Evolutionary conservation across 495 filamentous ascomycete genomes (phyloP).

Genomic region (Aspergillus baeticus): DNA sequence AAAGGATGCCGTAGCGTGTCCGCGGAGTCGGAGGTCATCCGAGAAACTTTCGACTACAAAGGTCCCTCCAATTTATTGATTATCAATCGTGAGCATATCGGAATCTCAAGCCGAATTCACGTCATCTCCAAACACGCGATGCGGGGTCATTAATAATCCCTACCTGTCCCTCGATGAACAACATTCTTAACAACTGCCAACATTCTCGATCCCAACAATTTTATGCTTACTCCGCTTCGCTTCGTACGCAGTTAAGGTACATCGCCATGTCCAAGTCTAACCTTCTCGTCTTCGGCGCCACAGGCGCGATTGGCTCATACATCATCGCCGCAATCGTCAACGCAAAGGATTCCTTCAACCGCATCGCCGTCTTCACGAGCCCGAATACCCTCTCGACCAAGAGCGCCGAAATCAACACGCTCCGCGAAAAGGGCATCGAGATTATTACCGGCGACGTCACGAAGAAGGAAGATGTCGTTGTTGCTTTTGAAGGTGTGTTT

Average conservation of each 20-base stretch:
- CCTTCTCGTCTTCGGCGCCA: slow-evolving; percentile 69
- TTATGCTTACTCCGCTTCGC: too few species aligned
- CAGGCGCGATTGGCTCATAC: slow-evolving; percentile 64
- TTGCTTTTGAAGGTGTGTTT: slow-evolving; percentile 49
- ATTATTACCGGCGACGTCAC: slow-evolving; percentile 60
- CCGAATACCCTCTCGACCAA: slow-evolving; percentile 46
- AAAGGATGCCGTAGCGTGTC: too few species aligned
- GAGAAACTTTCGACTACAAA: too few species aligned
- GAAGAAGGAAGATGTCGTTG: slow-evolving; percentile 48
- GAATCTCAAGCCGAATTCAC: too few species aligned
- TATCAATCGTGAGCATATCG: too few species aligned
- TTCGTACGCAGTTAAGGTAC: background rate
- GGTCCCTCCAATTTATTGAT: too few species aligned
- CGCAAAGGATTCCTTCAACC: slow-evolving; percentile 50
- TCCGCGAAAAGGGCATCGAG: slow-evolving; percentile 51
- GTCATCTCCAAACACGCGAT: background rate
- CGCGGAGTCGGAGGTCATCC: too few species aligned
- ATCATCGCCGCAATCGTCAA: slow-evolving; percentile 59
- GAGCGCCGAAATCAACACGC: slow-evolving; percentile 27
- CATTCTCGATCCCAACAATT: too few species aligned
- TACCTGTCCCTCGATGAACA: background rate
- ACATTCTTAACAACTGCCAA: background rate
- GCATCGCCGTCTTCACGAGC: slow-evolving; percentile 65
- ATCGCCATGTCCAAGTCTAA: slow-evolving; percentile 27
- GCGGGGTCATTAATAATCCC: background rate